Evolutionary conservation across 176 grass and related monocot genomes (phyloP).

Genomic region (Rhynchospora breviuscula): DNA sequence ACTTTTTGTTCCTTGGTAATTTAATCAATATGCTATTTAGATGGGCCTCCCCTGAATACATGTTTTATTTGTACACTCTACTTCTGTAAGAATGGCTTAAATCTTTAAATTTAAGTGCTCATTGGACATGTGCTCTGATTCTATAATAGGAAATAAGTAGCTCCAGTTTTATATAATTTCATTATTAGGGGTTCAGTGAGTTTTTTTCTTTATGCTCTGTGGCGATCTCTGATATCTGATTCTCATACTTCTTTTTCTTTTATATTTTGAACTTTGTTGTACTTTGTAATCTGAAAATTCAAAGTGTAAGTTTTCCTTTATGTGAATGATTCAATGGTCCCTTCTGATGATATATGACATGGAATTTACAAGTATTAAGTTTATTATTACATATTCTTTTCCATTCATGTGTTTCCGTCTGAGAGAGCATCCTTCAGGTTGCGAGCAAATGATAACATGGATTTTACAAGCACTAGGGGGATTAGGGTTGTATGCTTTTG

Average conservation of each 20-base stretch:
- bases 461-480: neutral
- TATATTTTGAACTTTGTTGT: neutral
- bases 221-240: neutral
- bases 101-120: constrained; percentile 7
- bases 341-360: neutral
- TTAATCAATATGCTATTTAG: constrained; percentile 20
- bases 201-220: neutral
- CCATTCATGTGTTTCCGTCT: neutral
- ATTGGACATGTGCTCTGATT: constrained; percentile 9
- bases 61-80: constrained; percentile 16
- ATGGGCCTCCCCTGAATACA: constrained; percentile 14
- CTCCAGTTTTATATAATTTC: constrained; percentile 7
- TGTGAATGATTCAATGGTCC: neutral
- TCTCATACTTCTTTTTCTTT: neutral
- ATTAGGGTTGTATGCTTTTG: neutral
- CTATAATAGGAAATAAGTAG: constrained; percentile 10
- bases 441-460: neutral
- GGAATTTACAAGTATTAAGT: neutral
- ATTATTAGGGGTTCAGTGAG: neutral
- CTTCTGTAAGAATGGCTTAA: constrained; percentile 5
- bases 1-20: constrained; percentile 17
- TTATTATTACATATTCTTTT: neutral
- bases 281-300: neutral
- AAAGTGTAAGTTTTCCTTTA: neutral
- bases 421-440: neutral